A percentile compares a stretch with the other conserved stretches of the same genome.
Evolutionary conservation across 176 grass and related monocot genomes (phyloP).

Genomic region (Alopecurus myosuroides): DNA sequence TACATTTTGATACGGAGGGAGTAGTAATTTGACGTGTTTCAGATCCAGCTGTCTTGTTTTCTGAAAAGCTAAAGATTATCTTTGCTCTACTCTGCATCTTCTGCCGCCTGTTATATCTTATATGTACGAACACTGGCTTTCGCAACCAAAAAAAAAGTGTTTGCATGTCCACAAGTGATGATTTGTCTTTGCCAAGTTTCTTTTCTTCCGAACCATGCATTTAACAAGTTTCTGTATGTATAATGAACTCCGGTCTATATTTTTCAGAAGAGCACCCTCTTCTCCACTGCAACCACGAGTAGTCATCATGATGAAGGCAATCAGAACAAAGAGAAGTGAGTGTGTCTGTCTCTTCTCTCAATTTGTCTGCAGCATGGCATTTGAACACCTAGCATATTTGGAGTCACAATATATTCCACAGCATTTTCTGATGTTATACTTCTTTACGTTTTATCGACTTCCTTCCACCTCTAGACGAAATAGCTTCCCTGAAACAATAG

Average conservation of each 20-base stretch:
- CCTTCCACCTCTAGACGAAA: background rate
- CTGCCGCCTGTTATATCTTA: background rate
- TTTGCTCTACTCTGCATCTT: background rate
- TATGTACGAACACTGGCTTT: background rate
- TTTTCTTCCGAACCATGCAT: background rate
- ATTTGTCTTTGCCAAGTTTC: background rate
- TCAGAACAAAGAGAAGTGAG: slow-evolving; percentile 46
- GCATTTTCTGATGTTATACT: background rate
- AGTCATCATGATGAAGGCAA: slow-evolving; percentile 7
- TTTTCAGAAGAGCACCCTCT: slow-evolving; percentile 44
- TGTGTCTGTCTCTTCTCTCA: background rate
- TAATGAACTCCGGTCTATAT: background rate
- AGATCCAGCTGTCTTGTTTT: too few species aligned
- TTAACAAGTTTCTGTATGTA: background rate
- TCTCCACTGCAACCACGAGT: slow-evolving; percentile 38
- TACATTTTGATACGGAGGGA: too few species aligned
- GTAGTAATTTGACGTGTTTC: background rate
- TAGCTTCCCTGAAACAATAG: slow-evolving; percentile 7
- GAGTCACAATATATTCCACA: background rate
- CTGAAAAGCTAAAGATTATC: background rate
- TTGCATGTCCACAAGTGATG: background rate
- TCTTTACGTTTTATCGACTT: background rate
- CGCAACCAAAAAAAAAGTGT: background rate
- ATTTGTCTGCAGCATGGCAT: background rate
- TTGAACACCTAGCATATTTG: background rate